Base-by-base conservation (phyloP, 768 basidiomycete genomes). In the Kwoniella europaea region DNA sequence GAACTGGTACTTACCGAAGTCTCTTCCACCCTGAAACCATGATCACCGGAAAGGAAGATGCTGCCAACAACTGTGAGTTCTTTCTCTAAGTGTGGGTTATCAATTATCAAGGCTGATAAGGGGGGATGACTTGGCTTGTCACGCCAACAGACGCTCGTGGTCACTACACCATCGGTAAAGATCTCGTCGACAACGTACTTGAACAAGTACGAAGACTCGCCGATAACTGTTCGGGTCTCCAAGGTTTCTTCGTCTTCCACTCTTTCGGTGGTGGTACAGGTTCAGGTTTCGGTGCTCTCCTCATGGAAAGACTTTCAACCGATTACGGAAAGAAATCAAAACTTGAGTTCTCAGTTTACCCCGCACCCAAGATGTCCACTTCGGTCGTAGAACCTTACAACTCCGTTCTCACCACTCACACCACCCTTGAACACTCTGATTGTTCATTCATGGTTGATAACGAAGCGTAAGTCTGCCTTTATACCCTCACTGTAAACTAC, bases 371-470 rank as follows among this genome's bases (percentile, higher is more conserved):
- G 77, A 88, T 94, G 85, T 91, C 93, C 59, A 97, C 91, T 86
- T 98, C 96, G 44, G 92, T 98, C 71, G 97, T 99, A 55, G 97
- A 99, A 85, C 97, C 97, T 2, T 99, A 99, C 87, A 99, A 99
- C 88, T 85, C 85, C 59, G 92, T 97, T 64, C 87, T 99, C 72
- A 98, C 97, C 59, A 99, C 97, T 60, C 97, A 99, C 85, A 98
- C 97, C 54, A 98, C 97, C 67, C 90, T 98, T 69, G 97, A 98
- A 85, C 97, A 99, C 86, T 97, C 97, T n/a, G 97, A 99, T 86
- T 99, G 97, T 85, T 98, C 97, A 46, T 99, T 99, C 88, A 98
- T 99, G 96, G 97, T 99, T 72, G 97, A 99, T 83, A 99, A 99
- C 83, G 95, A 99, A 85, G 97, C 85, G 82, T 84, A 68, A 79